Evolutionary conservation across 73 alveolate genomes (phyloP).

Genomic region (Symbiodinium natans): DNA sequence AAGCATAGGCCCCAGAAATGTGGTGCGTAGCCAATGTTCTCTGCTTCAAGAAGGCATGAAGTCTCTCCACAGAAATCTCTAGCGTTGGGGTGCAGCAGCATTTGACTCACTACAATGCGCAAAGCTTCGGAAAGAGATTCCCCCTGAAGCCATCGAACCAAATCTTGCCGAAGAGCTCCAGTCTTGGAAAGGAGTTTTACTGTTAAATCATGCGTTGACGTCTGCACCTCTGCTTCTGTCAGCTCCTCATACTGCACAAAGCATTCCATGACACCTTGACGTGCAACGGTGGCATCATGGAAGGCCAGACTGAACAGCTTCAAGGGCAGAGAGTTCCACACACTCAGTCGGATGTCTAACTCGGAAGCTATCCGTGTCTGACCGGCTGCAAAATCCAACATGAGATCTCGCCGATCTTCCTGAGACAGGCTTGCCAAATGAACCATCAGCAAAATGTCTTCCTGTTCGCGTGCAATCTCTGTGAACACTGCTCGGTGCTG

Average conservation of each 20-base stretch:
- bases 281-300: not conserved
- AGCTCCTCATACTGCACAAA: not conserved
- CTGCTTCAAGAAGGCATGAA: not conserved
- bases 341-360: not conserved
- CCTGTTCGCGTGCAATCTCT: not conserved
- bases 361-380: not conserved
- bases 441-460: not conserved
- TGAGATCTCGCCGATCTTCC: not conserved
- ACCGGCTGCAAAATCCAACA: not conserved
- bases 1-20: not conserved
- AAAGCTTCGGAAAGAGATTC: too few relatives aligned
- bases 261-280: not conserved
- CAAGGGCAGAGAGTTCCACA: not conserved
- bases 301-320: not conserved
- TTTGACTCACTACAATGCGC: too few relatives aligned
- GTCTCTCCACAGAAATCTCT: not conserved
- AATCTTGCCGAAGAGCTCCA: not conserved
- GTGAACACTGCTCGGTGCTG: not conserved
- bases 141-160: not conserved
- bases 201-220: not conserved
- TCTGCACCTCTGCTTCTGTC: not conserved
- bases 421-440: not conserved
- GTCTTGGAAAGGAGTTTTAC: not conserved
- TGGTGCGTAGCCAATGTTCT: not conserved
- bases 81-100: not conserved